Conservation (phyloP, 345 rosid species). For the Schrenkiella parvula region DNA sequence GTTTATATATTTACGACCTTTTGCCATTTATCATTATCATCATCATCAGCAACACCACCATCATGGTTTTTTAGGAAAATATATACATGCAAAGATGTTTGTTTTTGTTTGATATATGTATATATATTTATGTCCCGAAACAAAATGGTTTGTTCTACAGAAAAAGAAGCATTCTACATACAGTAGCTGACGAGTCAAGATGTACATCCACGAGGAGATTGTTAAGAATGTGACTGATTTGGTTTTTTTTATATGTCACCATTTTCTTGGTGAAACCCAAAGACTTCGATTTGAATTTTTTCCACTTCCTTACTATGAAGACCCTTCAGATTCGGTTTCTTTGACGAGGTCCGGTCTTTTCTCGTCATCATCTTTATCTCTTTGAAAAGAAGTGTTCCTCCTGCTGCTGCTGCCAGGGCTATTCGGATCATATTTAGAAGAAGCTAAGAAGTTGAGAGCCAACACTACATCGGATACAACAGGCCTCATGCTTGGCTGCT, state of each 20-base stretch:
- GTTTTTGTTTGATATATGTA: constrained; percentile 1
- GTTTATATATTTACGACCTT: background rate
- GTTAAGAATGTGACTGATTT: constrained; percentile 13
- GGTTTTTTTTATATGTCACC: background rate
- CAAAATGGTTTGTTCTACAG: constrained; percentile 21
- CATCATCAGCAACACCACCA: background rate
- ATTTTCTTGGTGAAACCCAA: constrained; percentile 19
- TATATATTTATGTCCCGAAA: constrained; percentile 12
- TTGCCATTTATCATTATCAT: background rate
- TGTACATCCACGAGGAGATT: constrained; percentile 35
- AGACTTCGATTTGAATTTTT: constrained; percentile 6
- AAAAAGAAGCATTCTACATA: constrained; percentile 29
- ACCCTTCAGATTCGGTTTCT: constrained; percentile 22
- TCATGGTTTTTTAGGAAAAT: no score
- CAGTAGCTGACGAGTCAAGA: constrained; percentile 36
- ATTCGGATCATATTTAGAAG: constrained; percentile 49
- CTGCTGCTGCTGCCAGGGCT: constrained; percentile 33
- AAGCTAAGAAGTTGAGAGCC: constrained; percentile 75
- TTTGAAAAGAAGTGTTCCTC: constrained; percentile 17
- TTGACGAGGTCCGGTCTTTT: constrained; percentile 17
- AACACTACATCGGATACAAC: constrained; percentile 68
- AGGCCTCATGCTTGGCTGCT: constrained; percentile 80
- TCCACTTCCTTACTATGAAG: constrained; percentile 6
- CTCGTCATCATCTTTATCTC: constrained; percentile 2
- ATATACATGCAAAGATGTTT: background rate